Evolutionary conservation across 345 rosid species (phyloP), one percentile per base, ranked within the genome.

Genomic region (Eucalyptus lansdowneana): DNA sequence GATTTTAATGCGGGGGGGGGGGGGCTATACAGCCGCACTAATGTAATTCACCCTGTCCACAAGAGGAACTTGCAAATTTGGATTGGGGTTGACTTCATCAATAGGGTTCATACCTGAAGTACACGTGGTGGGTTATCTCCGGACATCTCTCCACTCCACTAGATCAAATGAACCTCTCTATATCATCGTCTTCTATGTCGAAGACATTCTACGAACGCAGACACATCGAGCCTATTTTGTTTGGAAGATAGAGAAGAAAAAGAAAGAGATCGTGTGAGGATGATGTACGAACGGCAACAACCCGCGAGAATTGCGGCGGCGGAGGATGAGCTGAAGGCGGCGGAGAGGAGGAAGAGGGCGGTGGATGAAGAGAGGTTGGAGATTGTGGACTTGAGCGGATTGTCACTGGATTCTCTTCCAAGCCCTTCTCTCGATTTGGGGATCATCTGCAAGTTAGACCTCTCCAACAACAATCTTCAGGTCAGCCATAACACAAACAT

Each of bases 391-490:
- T 92, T 97, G 90, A 96, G 97, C 88, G 96, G 96, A 53, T 90
- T 95, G 94, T 95, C 95, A 24, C 89, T 97, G 88, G 94, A 95
- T 44, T 91, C 93, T 89, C 94, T 97, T 58, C 95, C 98, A 0
- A 93, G 76, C 54, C 95, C 97, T 90, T 89, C 98, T 53, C 91
- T 96, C 54, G 94, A 95, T 91, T 86, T 97, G 89, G 94, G 93
- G 25, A 86, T 90, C 44, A 96, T 97, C 89, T 94, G 95, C 92
- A 95, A 95, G 88, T 93, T 97, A 4, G 96, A 97, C 88, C 98
- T 97, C 90, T 97, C 98, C 92, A 95, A 95, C 90, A 97, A 97
- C 91, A 96, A 96, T 93, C 95, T 97, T 88, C 98, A 95, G 97
- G 99, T 96, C 83, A 76, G 42, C 47, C 8, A 72, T 21, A 72